Conservation (phyloP, 2,329 filamentous ascomycete species). For the Monosporascus cannonballus region DNA sequence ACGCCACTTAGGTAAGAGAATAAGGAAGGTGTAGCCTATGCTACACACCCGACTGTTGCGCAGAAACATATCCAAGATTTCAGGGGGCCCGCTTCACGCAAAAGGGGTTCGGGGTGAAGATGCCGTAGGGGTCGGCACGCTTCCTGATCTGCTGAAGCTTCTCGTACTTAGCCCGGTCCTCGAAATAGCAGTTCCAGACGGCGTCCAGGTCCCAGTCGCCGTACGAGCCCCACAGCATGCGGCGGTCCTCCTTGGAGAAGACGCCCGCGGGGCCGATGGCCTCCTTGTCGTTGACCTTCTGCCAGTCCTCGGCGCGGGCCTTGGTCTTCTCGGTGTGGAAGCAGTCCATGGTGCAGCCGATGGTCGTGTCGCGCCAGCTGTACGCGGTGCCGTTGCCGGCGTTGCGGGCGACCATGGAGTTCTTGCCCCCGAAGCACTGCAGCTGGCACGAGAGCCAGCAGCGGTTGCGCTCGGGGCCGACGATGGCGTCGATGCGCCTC, state of each 20-base stretch:
- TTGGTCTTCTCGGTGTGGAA: slow-evolving; percentile 33
- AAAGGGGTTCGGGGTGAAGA: slow-evolving; percentile 24
- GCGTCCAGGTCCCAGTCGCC: slow-evolving; percentile 31
- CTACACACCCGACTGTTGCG: too few relatives aligned
- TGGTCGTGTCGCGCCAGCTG: slow-evolving; percentile 40
- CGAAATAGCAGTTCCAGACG: slow-evolving; percentile 31
- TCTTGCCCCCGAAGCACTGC: slow-evolving; percentile 37
- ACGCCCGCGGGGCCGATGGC: slow-evolving; percentile 24
- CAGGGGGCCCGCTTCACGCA: slow-evolving; percentile 16
- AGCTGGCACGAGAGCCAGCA: slow-evolving; percentile 40
- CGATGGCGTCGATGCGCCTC: slow-evolving; percentile 31
- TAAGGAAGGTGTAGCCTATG: too few relatives aligned
- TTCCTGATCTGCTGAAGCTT: slow-evolving; percentile 28
- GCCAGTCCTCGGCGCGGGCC: slow-evolving; percentile 33
- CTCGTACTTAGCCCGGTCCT: slow-evolving; percentile 31
- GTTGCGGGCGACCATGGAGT: slow-evolving; percentile 35
- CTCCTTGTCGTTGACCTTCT: slow-evolving; percentile 32
- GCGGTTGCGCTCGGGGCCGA: slow-evolving; percentile 28
- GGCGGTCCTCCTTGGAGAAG: slow-evolving; percentile 33
- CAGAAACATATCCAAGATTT: too few relatives aligned
- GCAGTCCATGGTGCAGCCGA: slow-evolving; percentile 35
- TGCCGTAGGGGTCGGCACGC: slow-evolving; percentile 21
- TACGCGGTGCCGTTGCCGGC: slow-evolving; percentile 39
- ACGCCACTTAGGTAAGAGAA: too few relatives aligned
- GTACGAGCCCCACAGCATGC: slow-evolving; percentile 35